phyloP scores from a whole-genome alignment of 164 flowering plant species.

The Pachysandra terminalis region DNA sequence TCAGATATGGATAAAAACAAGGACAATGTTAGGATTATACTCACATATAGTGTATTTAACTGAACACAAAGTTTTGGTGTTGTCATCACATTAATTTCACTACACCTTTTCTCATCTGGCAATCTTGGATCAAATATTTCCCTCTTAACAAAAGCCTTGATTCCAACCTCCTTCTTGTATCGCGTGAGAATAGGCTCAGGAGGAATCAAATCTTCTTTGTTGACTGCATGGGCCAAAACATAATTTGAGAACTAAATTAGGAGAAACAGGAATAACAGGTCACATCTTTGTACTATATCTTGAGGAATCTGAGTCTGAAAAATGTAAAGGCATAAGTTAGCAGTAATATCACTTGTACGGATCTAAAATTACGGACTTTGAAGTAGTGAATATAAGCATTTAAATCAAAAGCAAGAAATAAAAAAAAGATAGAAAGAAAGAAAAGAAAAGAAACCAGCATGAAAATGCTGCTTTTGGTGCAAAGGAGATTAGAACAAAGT shows the following conservation, averaged over 20 bases:
- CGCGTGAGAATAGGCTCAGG: slow-evolving; percentile 89
- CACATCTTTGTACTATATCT: background rate
- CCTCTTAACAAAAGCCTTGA: slow-evolving; percentile 93
- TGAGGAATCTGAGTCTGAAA: background rate
- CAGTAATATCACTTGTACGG: background rate
- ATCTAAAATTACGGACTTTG: too few relatives aligned
- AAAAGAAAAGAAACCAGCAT: background rate
- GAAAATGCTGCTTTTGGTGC: background rate
- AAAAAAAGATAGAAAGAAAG: too few relatives aligned
- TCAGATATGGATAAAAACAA: background rate
- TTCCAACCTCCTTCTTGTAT: slow-evolving; percentile 80
- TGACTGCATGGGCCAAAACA: slow-evolving; percentile 48
- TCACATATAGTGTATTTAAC: slow-evolving; percentile 85
- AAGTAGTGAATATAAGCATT: background rate
- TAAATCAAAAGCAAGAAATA: background rate
- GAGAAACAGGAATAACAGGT: background rate
- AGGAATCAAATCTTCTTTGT: slow-evolving; percentile 87
- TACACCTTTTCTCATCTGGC: slow-evolving; percentile 69
- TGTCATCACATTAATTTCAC: slow-evolving; percentile 60
- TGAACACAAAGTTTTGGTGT: slow-evolving; percentile 85
- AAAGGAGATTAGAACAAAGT: background rate
- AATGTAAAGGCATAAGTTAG: background rate
- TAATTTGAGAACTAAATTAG: background rate
- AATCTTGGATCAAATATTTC: slow-evolving; percentile 68
- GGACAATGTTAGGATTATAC: slow-evolving; percentile 25